Conservation (phyloP, 768 basidiomycete genomes). For the Mycena galericulata region DNA sequence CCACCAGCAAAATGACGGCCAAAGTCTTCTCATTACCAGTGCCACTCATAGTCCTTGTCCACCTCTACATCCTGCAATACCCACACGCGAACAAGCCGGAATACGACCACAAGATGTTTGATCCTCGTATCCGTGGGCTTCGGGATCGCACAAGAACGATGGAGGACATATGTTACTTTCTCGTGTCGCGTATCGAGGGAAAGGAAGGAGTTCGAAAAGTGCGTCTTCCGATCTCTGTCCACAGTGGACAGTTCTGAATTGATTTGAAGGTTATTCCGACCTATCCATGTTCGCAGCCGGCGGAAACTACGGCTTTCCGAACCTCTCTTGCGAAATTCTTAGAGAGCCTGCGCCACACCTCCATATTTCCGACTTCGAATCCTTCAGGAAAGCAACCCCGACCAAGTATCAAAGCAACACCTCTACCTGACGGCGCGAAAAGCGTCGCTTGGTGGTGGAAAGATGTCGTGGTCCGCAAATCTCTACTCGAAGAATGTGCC, state of each 20-base stretch:
- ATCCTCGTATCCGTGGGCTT: conserved; percentile 56
- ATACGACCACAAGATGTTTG: conserved; percentile 64
- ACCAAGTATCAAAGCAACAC: conserved; percentile 33
- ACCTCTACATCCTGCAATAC: conserved; percentile 65
- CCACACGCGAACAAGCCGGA: conserved; percentile 59
- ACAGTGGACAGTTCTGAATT: background rate
- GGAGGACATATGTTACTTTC: conserved; percentile 65
- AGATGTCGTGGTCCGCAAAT: conserved; percentile 66
- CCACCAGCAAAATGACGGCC: conserved; percentile 39
- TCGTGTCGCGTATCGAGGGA: conserved; percentile 57
- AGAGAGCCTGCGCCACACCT: conserved; percentile 56
- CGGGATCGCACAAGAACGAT: conserved; percentile 63
- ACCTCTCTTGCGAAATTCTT: conserved; percentile 64
- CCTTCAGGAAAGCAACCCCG: conserved; percentile 33
- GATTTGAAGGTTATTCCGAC: conserved; percentile 55
- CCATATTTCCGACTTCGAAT: conserved; percentile 43
- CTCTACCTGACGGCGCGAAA: conserved; percentile 19
- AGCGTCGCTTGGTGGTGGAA: conserved; percentile 63
- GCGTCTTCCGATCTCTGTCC: background rate
- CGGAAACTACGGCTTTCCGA: conserved; percentile 63
- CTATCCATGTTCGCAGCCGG: conserved; percentile 66
- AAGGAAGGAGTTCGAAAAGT: conserved; percentile 46
- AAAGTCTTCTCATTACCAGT: conserved; percentile 48
- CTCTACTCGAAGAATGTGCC: conserved; percentile 65
- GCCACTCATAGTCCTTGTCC: conserved; percentile 62